Conservation (phyloP, 768 basidiomycete genomes). For the Lactarius deliciosus region DNA sequence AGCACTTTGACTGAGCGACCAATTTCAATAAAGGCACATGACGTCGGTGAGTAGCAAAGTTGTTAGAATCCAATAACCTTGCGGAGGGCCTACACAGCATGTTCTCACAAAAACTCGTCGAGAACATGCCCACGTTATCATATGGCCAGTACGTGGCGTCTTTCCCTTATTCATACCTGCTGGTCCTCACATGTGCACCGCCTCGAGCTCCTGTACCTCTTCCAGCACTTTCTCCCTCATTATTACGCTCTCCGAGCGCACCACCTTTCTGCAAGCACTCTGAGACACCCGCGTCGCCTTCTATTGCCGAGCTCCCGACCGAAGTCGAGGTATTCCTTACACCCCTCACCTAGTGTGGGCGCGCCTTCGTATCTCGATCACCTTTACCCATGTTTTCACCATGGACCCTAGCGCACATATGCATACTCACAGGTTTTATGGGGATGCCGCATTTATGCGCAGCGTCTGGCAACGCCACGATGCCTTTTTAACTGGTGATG, state of each 20-base stretch:
- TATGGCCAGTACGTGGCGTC: slow-evolving; percentile 71
- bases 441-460: slow-evolving; percentile 27
- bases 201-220: slow-evolving; percentile 72
- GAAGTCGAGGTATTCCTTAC: slow-evolving; percentile 57
- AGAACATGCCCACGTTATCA: slow-evolving; percentile 95
- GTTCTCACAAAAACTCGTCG: slow-evolving; percentile 91
- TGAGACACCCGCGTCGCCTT: slow-evolving; percentile 65
- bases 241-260: slow-evolving; percentile 77
- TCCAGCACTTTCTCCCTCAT: slow-evolving; percentile 90
- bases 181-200: slow-evolving; percentile 38
- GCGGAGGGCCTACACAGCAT: slow-evolving; percentile 80
- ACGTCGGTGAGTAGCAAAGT: no score
- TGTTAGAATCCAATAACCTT: slow-evolving; percentile 46
- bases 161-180: no score
- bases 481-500: neutral
- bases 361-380: neutral
- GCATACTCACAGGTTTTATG: slow-evolving; percentile 15
- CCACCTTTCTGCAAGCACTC: slow-evolving; percentile 76
- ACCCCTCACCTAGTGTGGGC: slow-evolving; percentile 16
- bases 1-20: no score
- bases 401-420: neutral
- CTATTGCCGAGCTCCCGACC: slow-evolving; percentile 34
- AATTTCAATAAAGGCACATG: no score
- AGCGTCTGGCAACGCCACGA: slow-evolving; percentile 26
- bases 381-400: neutral